Base-by-base conservation (phyloP, 768 basidiomycete species). In the Sutorius australiensis region DNA sequence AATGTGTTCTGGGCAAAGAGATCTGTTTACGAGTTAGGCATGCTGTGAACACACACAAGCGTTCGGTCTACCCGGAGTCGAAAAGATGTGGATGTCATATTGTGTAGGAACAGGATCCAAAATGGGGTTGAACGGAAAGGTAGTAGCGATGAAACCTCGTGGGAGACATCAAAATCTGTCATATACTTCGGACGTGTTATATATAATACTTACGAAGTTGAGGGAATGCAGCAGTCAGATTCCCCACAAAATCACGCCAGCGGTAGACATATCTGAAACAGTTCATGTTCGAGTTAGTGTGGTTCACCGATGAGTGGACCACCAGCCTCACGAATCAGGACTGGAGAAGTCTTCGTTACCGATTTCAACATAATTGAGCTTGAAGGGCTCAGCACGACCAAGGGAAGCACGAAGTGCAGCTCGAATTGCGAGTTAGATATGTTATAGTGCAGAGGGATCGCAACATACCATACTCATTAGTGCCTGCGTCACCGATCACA, bases 1-100 rank as follows among this genome's bases (percentile, higher is more conserved):
- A 81, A 80, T 0, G 78, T 61, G 50, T 78, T 78, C 24, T 72
- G 65, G 19, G 67, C 66, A 55, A 80, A 80, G 72, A 72, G 75
- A 19, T 47, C 74, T 60, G 7, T 24, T 24, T 11, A 19, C 9
- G 8, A 31, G 17, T 2, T 58, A 10, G 51, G 58, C 47, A 30
- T 2, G 34, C 10, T 12, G 0, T 16, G 10, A 10, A 6, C 2
- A 5, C 21, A 4, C 17, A 31, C 1, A 34, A 34, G 21, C 21
- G 24, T 3, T 13, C 6, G n/a, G 14, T 47, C 7, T 39, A 60
- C 59, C 39, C 27, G 81, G 76, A 0, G 74, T 79, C 57, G 79
- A 71, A 56, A 83, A 83, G 30, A 80, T 76, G 51, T 84, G 82
- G 2, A 77, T 65, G 50, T 84, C 81, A 34, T 80, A 84, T 37